phyloP scores from a whole-genome alignment of 2,329 filamentous ascomycete species.

The Neopestalotiopsis rosae region DNA sequence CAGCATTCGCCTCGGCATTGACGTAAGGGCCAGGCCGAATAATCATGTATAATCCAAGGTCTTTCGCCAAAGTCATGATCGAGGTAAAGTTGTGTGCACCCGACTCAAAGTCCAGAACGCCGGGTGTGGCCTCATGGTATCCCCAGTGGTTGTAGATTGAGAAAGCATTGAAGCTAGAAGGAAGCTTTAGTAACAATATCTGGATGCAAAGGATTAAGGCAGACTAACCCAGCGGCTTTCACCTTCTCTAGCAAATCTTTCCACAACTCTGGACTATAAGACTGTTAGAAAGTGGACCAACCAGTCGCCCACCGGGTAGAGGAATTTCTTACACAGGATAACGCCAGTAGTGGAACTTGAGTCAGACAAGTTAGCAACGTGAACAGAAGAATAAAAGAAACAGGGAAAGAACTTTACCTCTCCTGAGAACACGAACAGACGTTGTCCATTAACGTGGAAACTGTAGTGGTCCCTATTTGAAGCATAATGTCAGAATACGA shows the following conservation, averaged over 20 bases:
- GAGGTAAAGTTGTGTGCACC: constrained; percentile 58
- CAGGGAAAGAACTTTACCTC: constrained; percentile 33
- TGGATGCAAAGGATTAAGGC: background rate
- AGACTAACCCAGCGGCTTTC: constrained; percentile 43
- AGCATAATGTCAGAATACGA: constrained; percentile 4
- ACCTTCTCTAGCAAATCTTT: constrained; percentile 48
- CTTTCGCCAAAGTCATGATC: constrained; percentile 57
- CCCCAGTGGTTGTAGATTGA: constrained; percentile 50
- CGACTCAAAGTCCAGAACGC: constrained; percentile 52
- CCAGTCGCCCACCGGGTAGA: background rate
- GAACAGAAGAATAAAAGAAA: background rate
- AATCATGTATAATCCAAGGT: constrained; percentile 60
- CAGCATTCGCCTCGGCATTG: constrained; percentile 67
- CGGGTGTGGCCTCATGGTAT: constrained; percentile 43
- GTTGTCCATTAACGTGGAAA: constrained; percentile 45
- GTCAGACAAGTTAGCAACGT: background rate
- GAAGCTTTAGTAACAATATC: background rate
- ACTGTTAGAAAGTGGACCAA: background rate
- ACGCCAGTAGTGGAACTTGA: constrained; percentile 47
- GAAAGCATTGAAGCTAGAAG: constrained; percentile 45
- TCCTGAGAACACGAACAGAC: constrained; percentile 48
- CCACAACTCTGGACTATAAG: constrained; percentile 41
- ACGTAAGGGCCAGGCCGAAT: constrained; percentile 65
- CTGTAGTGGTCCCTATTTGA: constrained; percentile 45
- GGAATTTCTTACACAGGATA: constrained; percentile 42